Evolutionary conservation across 2,329 filamentous ascomycete species (phyloP).

Genomic region (Escovopsis weberi): DNA sequence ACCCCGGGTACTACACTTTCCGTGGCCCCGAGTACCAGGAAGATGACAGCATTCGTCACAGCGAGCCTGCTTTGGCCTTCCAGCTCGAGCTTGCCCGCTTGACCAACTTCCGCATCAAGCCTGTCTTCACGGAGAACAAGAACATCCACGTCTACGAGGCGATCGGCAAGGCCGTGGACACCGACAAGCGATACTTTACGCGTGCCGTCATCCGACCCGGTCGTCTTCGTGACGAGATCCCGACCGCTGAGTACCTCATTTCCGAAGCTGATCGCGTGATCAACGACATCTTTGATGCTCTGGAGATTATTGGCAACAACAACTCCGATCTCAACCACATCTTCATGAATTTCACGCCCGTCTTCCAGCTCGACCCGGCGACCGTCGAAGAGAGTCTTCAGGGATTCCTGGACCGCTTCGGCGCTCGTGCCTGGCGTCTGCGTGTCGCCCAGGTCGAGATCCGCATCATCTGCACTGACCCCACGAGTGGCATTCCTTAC

Average conservation of each 20-base stretch:
- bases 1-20: slow-evolving; percentile 98
- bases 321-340: slow-evolving; percentile 99
- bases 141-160: slow-evolving; percentile 99
- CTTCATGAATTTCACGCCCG: slow-evolving; percentile 98
- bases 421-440: slow-evolving; percentile 85
- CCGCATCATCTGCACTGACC: slow-evolving; percentile 93
- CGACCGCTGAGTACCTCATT: slow-evolving; percentile 95
- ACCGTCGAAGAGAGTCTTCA: slow-evolving; percentile 89
- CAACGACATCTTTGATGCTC: slow-evolving; percentile 92
- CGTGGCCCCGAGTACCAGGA: slow-evolving; percentile 79
- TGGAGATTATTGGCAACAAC: slow-evolving; percentile 98
- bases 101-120: slow-evolving; percentile 94
- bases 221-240: slow-evolving; percentile 89
- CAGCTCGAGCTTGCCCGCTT: slow-evolving; percentile 91
- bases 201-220: slow-evolving; percentile 90
- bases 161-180: slow-evolving; percentile 84
- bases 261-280: slow-evolving; percentile 93
- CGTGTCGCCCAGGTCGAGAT: slow-evolving; percentile 97
- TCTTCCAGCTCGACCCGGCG: slow-evolving; percentile 79
- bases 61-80: slow-evolving; percentile 91
- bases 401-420: slow-evolving; percentile 93
- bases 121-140: slow-evolving; percentile 96
- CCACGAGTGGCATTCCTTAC: slow-evolving; percentile 66
- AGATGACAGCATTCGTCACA: slow-evolving; percentile 93
- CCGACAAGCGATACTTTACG: slow-evolving; percentile 97